phyloP scores from a whole-genome alignment of 1,284 basidiomycete species.

The Agroathelia rolfsii region DNA sequence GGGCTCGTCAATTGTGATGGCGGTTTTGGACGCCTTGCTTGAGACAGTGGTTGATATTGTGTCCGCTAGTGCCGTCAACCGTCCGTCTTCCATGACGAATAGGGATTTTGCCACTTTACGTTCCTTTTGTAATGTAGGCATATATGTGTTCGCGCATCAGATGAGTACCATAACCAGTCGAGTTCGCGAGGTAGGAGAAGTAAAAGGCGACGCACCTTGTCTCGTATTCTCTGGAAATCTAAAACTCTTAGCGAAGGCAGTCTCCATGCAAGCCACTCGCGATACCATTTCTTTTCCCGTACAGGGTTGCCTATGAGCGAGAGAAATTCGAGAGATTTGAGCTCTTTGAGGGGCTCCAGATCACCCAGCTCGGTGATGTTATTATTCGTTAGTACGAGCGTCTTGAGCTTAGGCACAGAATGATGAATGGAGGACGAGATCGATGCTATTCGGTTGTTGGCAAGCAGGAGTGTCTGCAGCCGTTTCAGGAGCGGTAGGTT shows the following conservation, averaged over 20 bases:
- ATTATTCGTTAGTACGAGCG: conserved; percentile 76
- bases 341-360: conserved; percentile 74
- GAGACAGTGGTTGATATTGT: conserved; percentile 69
- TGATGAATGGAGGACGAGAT: conserved; percentile 76
- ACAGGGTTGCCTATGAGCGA: conserved; percentile 88
- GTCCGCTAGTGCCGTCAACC: conserved; percentile 76
- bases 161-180: conserved; percentile 13
- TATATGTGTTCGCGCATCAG: conserved; percentile 12
- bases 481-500: conserved; percentile 80
- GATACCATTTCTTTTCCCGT: conserved; percentile 89
- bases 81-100: conserved; percentile 67
- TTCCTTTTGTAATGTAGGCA: conserved; percentile 60
- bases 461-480: conserved; percentile 70
- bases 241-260: conserved; percentile 82
- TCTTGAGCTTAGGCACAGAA: conserved; percentile 76
- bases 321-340: conserved; percentile 74
- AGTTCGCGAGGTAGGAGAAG: conserved; percentile 10
- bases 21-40: conserved; percentile 45
- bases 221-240: conserved; percentile 94
- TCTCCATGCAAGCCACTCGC: conserved; percentile 87
- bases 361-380: conserved; percentile 70
- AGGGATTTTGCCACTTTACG: conserved; percentile 63
- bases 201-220: conserved; percentile 64
- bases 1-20: conserved; percentile 63
- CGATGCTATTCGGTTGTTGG: conserved; percentile 81